Evolutionary conservation across 305 asterid species (phyloP).

Genomic region (Fraxinus greggii): DNA sequence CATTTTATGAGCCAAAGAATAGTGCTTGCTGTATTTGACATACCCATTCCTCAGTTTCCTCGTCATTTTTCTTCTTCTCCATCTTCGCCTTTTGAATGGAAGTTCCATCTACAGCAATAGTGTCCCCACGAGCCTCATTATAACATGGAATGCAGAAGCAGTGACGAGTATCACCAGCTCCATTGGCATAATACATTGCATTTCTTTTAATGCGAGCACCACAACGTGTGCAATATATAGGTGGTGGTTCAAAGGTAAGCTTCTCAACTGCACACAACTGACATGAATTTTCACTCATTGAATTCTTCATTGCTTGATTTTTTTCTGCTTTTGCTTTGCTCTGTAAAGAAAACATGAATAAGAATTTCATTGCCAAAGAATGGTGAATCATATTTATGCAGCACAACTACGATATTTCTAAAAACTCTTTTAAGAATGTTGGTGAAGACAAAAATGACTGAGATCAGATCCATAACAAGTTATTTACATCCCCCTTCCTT

Average conservation of each 20-base stretch:
- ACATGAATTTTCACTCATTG: slow-evolving; percentile 94
- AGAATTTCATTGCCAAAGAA: slow-evolving; percentile 15
- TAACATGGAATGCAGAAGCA: slow-evolving; percentile 88
- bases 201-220: slow-evolving; percentile 94
- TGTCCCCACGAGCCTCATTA: slow-evolving; percentile 86
- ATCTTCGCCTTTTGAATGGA: slow-evolving; percentile 66
- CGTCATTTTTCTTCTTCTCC: slow-evolving; percentile 89
- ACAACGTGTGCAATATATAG: slow-evolving; percentile 84
- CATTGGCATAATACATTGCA: slow-evolving; percentile 83
- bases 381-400: slow-evolving; percentile 13
- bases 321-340: slow-evolving; percentile 94
- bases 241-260: slow-evolving; percentile 92
- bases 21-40: slow-evolving; percentile 24
- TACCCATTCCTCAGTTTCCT: slow-evolving; percentile 99
- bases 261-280: slow-evolving; percentile 97
- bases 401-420: slow-evolving; percentile 11
- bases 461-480: slow-evolving; percentile 17
- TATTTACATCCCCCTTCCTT: not conserved
- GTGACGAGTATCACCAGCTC: slow-evolving; percentile 84
- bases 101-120: slow-evolving; percentile 68
- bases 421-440: slow-evolving; percentile 20
- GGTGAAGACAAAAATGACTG: slow-evolving; percentile 5
- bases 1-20: slow-evolving; percentile 9
- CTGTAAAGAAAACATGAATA: slow-evolving; percentile 40
- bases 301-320: slow-evolving; percentile 86